Conservation (phyloP, 805 yeast genomes). For the Kurtzmaniella cleridarum region DNA sequence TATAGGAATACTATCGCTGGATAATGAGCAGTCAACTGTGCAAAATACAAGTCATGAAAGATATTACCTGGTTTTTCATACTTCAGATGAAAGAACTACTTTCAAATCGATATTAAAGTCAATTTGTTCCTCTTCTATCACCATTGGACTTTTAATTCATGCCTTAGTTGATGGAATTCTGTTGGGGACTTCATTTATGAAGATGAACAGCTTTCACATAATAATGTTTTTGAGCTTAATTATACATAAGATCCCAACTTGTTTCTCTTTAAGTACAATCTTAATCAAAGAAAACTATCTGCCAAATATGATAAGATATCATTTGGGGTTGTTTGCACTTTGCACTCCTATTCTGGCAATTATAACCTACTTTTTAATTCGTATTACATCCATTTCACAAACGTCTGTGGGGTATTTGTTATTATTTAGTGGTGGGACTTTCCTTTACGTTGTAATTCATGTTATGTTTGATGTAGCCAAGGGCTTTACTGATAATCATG, state of each 20-base stretch:
- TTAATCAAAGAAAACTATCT: constrained; percentile 37
- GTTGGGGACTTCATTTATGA: constrained; percentile 52
- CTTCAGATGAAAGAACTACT: neutral
- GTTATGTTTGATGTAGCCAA: constrained; percentile 39
- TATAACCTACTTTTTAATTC: constrained; percentile 39
- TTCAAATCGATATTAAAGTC: constrained; percentile 11
- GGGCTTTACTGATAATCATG: constrained; percentile 1
- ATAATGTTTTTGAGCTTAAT: constrained; percentile 41
- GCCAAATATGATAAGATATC: constrained; percentile 31
- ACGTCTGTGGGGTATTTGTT: constrained; percentile 49
- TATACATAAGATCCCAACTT: constrained; percentile 70
- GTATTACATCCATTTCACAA: constrained; percentile 19
- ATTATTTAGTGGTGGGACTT: constrained; percentile 67
- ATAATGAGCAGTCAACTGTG: neutral
- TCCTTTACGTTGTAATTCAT: constrained; percentile 65
- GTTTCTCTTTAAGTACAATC: constrained; percentile 60
- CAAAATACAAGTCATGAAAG: neutral
- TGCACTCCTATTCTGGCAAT: constrained; percentile 62
- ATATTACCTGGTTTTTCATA: neutral
- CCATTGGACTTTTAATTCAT: constrained; percentile 62
- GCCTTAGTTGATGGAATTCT: constrained; percentile 71
- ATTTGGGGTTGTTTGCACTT: constrained; percentile 48
- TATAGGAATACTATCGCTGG: constrained; percentile 8
- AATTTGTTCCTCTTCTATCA: constrained; percentile 40
- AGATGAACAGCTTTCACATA: constrained; percentile 43